Evolutionary conservation across 1,284 basidiomycete genomes (phyloP), one percentile per base, ranked within the genome.

Genomic region (Hymenochaete sp.): DNA sequence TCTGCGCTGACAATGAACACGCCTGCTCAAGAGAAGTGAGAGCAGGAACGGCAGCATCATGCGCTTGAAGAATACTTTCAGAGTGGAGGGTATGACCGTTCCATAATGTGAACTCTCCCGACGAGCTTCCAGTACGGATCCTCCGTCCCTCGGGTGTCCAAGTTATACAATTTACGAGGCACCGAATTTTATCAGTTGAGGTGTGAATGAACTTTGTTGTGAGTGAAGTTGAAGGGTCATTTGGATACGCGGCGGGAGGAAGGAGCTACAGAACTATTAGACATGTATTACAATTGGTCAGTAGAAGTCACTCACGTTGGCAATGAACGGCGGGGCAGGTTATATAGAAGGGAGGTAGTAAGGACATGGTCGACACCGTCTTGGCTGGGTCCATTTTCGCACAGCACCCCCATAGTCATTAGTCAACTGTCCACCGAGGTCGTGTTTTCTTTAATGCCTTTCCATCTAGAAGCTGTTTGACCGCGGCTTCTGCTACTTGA

Each of bases 11-110:
- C 83, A 35, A 98, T 78, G 63, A 88, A 96, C 14, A 82, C 73
- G 8, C 95, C 95, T 0, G 90, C 89, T 56, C 95, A 88, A 2
- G 87, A 88, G 68, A 95, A 98, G 7, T 79, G 71, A 98, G 79
- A 0, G 90, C 77, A 28, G 93, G 88, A 49, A 98, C 90, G 16
- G 92, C 87, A 7, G 84, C 83, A 61, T 98, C 95, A 66, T 98
- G 96, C 0, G 93, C 95, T 66, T 97, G 93, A 32, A 98, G 77
- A 57, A 98, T 98, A 0, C 93, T 97, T 64, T 98, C 95, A 62
- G 98, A 98, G 68, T 98, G 98, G 79, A 98, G 98, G 0, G 95
- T 98, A 25, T 96, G 72, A 14, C 93, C 95, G 58, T 98, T 98
- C 95, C 96, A 98, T 4, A 98, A 76, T 0, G 95, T 98, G 64